Percentiles rank a stretch among this genome's conserved stretches.
These are phyloP conservation scores for Phyllosticta citriasiana DNA, from an alignment of 2,329 filamentous ascomycete genomes.

Conservation along the genomic window DNA sequence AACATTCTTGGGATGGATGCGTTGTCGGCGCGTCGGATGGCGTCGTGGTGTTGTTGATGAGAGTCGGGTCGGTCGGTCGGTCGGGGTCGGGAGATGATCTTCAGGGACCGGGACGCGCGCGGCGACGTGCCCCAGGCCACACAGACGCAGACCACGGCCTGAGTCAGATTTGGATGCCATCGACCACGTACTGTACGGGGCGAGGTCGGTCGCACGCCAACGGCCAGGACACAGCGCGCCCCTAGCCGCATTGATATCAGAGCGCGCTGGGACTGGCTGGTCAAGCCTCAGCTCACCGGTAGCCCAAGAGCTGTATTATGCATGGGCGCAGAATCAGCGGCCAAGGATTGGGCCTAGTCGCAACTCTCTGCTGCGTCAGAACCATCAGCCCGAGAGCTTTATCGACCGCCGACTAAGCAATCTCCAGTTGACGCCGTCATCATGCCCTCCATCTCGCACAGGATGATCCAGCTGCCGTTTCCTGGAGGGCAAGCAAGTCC, in stretches of 20 bases:
- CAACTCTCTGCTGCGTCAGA: not conserved
- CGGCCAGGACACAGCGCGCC: not conserved
- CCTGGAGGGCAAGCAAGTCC: too few relatives aligned
- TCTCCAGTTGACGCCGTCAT: not conserved
- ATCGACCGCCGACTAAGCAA: not conserved
- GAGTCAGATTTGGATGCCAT: too few relatives aligned
- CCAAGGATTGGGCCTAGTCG: not conserved
- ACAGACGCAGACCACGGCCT: too few relatives aligned
- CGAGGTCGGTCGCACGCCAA: not conserved
- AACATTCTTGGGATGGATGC: constrained; percentile 2
- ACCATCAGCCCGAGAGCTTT: not conserved
- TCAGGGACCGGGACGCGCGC: constrained; percentile 3
- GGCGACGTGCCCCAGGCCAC: not conserved
- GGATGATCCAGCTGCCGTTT: too few relatives aligned
- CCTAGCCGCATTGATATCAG: not conserved
- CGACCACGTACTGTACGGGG: not conserved
- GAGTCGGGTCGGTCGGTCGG: not conserved
- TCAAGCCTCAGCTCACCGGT: not conserved
- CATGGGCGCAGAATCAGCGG: not conserved
- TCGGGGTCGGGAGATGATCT: not conserved
- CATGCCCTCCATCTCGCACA: too few relatives aligned
- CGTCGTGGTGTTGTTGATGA: not conserved
- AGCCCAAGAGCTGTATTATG: not conserved
- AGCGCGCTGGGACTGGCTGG: not conserved
- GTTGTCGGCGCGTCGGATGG: not conserved